Base-by-base conservation (phyloP, 1,284 basidiomycete genomes). In the Pyrrhoderma noxium region DNA sequence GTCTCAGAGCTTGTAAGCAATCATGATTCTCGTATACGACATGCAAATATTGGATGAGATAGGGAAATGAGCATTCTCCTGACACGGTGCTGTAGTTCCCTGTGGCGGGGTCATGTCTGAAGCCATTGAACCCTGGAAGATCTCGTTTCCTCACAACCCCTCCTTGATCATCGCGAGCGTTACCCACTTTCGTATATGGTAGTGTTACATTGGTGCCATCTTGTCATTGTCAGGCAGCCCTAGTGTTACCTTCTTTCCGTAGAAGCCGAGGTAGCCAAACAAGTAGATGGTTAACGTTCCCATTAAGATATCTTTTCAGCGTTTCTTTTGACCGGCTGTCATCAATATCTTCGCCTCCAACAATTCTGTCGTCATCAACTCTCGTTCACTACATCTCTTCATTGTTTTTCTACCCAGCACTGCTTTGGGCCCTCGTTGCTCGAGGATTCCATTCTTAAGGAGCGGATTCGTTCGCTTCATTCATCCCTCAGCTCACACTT, bases 191-290 rank as follows among this genome's bases (percentile, higher is more conserved):
- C 19, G 35, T 11, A 18, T 49, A 43, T 39, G 14, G 25, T 38
- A 22, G 19, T 36, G 45, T 36, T 42, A 47, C 44, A 41, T 36
- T 47, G 37, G 40, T 51, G 49, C 45, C 51, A 47, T 52, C 51
- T 46, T 45, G 41, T 52, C 51, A 52, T 52, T 38, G 37, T 37
- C 45, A 52, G 34, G 51, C 51, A 52, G 51, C 51, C 44, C 35
- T 47, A 38, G 45, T 18, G 37, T 45, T 40, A 23, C 45, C 13
- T 46, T 16, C 36, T 37, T 37, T 37, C 49, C 39, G 37, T 37
- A n/a, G 25, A 42, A 47, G 45, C 51, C 45, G 40, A 19, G 11
- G 38, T 38, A 37, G 45, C 42, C 51, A 52, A 11, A 19, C 27
- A 18, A 27, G 35, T 45, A 47, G 45, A 47, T 52, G 51, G 16